These are phyloP conservation scores for Phaseolus lunatus DNA, from an alignment of 306 rosid genomes.

Conservation along the genomic window DNA sequence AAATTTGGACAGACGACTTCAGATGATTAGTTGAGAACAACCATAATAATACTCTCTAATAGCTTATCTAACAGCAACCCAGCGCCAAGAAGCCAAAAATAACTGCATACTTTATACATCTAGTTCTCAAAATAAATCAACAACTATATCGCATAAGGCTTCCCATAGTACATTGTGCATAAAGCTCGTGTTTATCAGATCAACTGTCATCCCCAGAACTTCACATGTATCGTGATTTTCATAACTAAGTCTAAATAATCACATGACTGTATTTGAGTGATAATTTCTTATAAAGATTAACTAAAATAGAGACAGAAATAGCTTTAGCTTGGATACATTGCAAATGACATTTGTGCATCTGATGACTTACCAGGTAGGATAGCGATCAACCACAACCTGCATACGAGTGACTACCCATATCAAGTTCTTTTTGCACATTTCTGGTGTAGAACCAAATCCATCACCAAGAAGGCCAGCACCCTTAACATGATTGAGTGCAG, in stretches of 20 bases:
- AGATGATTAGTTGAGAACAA: slow-evolving; percentile 24
- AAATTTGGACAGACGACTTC: slow-evolving; percentile 44
- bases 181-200: background rate
- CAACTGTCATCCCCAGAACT: slow-evolving; percentile 5
- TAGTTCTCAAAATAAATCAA: slow-evolving; percentile 29
- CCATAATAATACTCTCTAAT: slow-evolving; percentile 18
- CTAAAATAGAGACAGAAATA: slow-evolving; percentile 32
- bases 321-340: background rate
- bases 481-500: slow-evolving; percentile 98
- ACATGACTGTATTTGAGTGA: slow-evolving; percentile 15
- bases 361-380: slow-evolving; percentile 90
- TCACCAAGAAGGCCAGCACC: slow-evolving; percentile 90
- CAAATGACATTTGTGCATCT: slow-evolving; percentile 2
- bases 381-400: slow-evolving; percentile 96
- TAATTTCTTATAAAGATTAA: slow-evolving; percentile 23
- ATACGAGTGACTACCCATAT: slow-evolving; percentile 98
- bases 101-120: slow-evolving; percentile 30
- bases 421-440: slow-evolving; percentile 91
- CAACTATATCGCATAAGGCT: background rate
- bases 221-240: background rate
- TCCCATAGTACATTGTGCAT: slow-evolving; percentile 20
- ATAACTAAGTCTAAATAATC: background rate
- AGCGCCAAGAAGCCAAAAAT: slow-evolving; percentile 7
- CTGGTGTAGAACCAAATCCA: slow-evolving; percentile 98
- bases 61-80: slow-evolving; percentile 36